Base-by-base conservation (phyloP, 2,329 filamentous ascomycete species). In the Sphaerulina musiva region DNA sequence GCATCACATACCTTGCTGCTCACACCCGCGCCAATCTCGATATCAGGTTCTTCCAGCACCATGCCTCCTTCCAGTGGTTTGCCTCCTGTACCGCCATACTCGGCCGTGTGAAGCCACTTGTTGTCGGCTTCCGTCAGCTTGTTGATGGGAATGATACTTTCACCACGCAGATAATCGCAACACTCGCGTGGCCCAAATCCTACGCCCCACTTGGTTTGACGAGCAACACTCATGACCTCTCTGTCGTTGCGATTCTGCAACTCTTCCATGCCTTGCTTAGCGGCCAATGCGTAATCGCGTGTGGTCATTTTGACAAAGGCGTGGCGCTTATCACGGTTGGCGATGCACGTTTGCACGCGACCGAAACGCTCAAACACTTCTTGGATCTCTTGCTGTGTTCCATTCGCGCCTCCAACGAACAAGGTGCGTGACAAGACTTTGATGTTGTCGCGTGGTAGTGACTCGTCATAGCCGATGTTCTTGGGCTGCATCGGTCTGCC, bases 271-370 rank as follows among this genome's bases (percentile, higher is more conserved):
- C 84, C 88, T 38, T 86, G 82, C 69, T 95, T 95, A 48, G 93
- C 93, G 58, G 71, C 76, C 55, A 95, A 80, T 11, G 93, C 92
- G 71, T 95, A 89, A 58, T 83, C 80, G 38, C 95, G 89, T 59
- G 83, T 93, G 62, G 93, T 81, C 93, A 98, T 98, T 75, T 98
- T 98, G 66, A 98, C 92, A 70, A 98, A 98, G 5, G 93, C 93
- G 72, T 98, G 93, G 14, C 93, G 87, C 75, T 97, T 98, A 68
- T 98, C 93, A 66, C 89, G 87, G 74, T 98, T 97, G 62, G 96
- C 91, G 61, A 98, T 98, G 73, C 92, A 97, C 1, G 92, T 96
- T 72, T 98, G 93, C 3, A 98, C 93, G 50, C 84, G 78, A 55
- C 93, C 93, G 68, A 85, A 95, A 44, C 83, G 83, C 66, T 77